phyloP scores from a whole-genome alignment of 768 basidiomycete genomes.

The Leccinum pellstonianum region DNA sequence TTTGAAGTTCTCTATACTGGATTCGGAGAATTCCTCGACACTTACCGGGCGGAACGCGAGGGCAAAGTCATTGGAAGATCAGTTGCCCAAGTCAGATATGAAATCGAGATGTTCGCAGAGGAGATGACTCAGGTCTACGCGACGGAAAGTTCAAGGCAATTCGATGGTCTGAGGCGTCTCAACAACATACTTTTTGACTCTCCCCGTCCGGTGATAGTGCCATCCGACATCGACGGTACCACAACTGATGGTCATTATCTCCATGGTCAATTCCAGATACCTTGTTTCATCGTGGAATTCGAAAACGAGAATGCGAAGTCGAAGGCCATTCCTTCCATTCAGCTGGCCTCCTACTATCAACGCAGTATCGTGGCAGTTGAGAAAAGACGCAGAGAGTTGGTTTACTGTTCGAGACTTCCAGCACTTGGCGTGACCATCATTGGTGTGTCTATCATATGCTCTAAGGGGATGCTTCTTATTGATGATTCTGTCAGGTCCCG shows the following conservation, averaged over 20 bases:
- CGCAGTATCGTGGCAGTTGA: neutral
- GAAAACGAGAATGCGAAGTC: neutral
- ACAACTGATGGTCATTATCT: neutral
- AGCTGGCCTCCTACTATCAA: neutral
- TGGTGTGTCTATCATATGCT: neutral
- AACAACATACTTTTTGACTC: neutral
- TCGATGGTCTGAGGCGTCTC: neutral
- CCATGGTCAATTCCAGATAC: neutral
- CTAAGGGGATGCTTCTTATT: no score
- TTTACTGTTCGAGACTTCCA: neutral
- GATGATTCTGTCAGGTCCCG: neutral
- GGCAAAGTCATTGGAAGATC: neutral
- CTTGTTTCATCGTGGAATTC: neutral
- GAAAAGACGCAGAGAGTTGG: neutral
- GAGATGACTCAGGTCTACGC: neutral
- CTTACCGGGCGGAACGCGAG: neutral
- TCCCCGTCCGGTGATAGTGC: neutral
- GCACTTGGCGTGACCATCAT: neutral
- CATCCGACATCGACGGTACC: neutral
- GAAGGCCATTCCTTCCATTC: neutral
- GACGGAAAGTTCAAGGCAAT: neutral
- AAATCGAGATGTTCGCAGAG: neutral
- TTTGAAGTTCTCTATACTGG: neutral
- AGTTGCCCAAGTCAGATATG: neutral
- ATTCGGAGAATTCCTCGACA: neutral